A percentile compares a stretch with the other conserved stretches of the same genome.
Conservation (phyloP, 306 rosid genomes). For the Quercus parvula region DNA sequence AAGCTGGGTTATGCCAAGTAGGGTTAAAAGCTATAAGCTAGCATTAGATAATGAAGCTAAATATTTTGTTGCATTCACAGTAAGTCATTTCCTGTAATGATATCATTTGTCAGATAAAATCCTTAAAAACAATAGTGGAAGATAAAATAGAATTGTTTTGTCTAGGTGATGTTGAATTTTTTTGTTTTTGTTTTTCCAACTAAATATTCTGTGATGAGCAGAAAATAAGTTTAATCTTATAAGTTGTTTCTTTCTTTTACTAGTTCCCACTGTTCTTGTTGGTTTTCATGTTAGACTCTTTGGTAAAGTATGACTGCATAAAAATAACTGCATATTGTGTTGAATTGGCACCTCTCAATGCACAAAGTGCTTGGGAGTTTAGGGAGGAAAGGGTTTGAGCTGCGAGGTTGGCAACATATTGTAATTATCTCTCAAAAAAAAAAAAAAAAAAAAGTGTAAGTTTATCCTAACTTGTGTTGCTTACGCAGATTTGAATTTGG, state of each 20-base stretch:
- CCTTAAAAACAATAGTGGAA: background rate
- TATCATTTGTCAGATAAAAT: background rate
- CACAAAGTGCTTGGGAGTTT: no score
- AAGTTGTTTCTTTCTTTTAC: background rate
- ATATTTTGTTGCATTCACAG: background rate
- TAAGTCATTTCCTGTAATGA: background rate
- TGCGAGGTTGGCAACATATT: no score
- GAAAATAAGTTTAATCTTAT: background rate
- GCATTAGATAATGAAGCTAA: background rate
- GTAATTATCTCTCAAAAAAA: no score
- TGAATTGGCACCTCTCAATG: no score
- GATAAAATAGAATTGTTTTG: background rate
- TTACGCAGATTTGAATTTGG: slow-evolving; percentile 57
- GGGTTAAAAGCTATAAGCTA: background rate
- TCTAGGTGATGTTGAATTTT: background rate
- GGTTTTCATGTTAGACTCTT: background rate
- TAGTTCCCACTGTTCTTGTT: background rate
- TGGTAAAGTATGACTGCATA: background rate
- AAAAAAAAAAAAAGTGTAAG: background rate
- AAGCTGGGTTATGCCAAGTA: background rate
- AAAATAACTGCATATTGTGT: no score
- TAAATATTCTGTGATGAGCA: background rate
- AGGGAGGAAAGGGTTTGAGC: no score
- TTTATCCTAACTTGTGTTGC: slow-evolving; percentile 12
- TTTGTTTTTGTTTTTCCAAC: background rate